Conservation (phyloP, 148 eudicot genomes). For the Fallopia convolvulus region DNA sequence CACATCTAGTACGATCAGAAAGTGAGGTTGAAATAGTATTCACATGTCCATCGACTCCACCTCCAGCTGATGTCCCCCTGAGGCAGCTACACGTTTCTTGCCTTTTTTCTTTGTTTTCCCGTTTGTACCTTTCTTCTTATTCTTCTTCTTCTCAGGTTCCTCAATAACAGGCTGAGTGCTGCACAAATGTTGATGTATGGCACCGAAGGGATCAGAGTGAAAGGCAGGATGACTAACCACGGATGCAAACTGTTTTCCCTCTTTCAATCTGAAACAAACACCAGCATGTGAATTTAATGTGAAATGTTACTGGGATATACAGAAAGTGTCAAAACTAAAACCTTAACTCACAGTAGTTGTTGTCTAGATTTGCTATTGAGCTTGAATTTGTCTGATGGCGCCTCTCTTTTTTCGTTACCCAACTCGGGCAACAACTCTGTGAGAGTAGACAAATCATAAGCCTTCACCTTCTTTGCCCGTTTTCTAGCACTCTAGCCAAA, state of each 20-base stretch:
- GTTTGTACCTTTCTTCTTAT: conserved; percentile 56
- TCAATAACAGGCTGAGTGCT: conserved; percentile 64
- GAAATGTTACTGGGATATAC: background rate
- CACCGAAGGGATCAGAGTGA: conserved; percentile 68
- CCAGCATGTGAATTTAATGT: background rate
- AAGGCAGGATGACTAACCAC: conserved; percentile 57
- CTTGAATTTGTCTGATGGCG: conserved; percentile 30
- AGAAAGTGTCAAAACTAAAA: background rate
- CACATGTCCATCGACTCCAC: conserved; percentile 60
- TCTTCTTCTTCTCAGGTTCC: conserved; percentile 38
- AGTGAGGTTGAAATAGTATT: conserved; percentile 6
- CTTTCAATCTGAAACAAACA: conserved; percentile 49
- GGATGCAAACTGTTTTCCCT: conserved; percentile 44
- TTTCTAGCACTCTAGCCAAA: conserved; percentile 26
- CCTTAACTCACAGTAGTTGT: conserved; percentile 52
- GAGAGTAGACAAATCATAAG: conserved; percentile 75
- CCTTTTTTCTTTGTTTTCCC: background rate
- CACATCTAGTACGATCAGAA: background rate
- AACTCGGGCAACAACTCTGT: conserved; percentile 70
- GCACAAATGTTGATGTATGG: conserved; percentile 71
- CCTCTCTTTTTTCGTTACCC: conserved; percentile 26
- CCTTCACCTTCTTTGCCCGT: conserved; percentile 60
- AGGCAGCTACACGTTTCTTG: conserved; percentile 14
- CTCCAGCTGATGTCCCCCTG: conserved; percentile 21
- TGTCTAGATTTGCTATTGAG: conserved; percentile 63